Evolutionary conservation across 2,329 filamentous ascomycete genomes (phyloP), one percentile per base, ranked within the genome.

Genomic region (Aspergillus versicolor): DNA sequence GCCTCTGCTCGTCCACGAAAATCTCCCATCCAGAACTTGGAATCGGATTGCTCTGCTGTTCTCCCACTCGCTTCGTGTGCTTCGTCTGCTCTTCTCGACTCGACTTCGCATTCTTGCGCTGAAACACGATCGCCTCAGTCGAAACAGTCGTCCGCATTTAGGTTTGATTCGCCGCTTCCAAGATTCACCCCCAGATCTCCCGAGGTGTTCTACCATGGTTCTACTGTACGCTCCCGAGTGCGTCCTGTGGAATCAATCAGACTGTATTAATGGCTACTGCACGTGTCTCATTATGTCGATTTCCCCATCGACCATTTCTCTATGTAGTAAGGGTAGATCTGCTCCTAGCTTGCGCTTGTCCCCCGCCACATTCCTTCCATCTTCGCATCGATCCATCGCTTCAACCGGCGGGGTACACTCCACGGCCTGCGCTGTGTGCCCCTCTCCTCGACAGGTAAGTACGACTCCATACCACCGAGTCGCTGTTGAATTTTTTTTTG

Each of bases 1-100:
- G 44, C 59, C 62, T 65, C 61, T 34, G 17, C 17, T 27, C 15
- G 13, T 8, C 51, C 42, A 62, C 63, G 56, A 63, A 57, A 48
- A 27, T 24, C 40, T 13, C 22, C 34, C 32, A 53, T 46, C 51
- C 43, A 44, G 22, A 45, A 46, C 22, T 32, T 46, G 30, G 27
- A 24, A 19, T 15, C 19, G 30, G 46, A 34, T 27, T 34, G 47
- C 19, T 40, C 19, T 27, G 15, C 34, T 41, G 21, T 22, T 21
- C 9, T 11, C 27, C 8, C 9, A 30, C 27, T 30, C 27, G 27
- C 27, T 30, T 30, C 27, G 34, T 6, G 34, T 37, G 12, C 34
- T n/a, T 37, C 12, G 34, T n/a, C 34, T 37, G 34, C 13, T 37
- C 15, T 37, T 37, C 34, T 37, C 34, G 34, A 37, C 15, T 37